These are phyloP conservation scores for Aureobasidium pullulans DNA, from an alignment of 2,329 filamentous ascomycete genomes.

Conservation along the genomic window DNA sequence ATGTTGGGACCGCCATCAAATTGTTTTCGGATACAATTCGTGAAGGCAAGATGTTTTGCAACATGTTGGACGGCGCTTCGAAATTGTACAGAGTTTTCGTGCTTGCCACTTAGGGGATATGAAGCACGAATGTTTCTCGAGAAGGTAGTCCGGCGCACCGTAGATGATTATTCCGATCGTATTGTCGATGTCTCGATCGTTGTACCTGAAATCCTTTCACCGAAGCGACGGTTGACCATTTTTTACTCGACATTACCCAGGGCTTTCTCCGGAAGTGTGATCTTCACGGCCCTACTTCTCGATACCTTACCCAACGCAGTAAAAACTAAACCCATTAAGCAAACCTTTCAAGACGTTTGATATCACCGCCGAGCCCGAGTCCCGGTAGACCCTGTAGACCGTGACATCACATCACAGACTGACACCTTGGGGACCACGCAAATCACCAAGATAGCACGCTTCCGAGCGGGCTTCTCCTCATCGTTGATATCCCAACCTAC, in stretches of 20 bases:
- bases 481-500: slow-evolving; percentile 11
- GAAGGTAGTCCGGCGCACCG: background rate
- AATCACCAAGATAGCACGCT: background rate
- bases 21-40: background rate
- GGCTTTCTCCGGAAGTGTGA: background rate
- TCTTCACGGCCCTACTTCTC: background rate
- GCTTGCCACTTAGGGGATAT: background rate
- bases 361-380: slow-evolving; percentile 1
- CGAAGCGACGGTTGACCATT: background rate
- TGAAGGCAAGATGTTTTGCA: background rate
- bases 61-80: background rate
- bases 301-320: background rate
- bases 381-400: background rate
- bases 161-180: background rate
- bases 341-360: slow-evolving; percentile 10
- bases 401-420: slow-evolving; percentile 3
- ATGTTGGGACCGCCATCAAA: background rate
- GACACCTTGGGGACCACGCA: background rate
- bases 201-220: background rate
- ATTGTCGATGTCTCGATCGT: slow-evolving; percentile 4
- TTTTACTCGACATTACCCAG: background rate
- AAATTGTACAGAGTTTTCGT: background rate
- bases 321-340: background rate
- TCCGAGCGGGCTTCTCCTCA: slow-evolving; percentile 9
- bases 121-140: background rate